Evolutionary conservation across 331 rosid genomes (phyloP), one percentile per base, ranked within the genome.

Genomic region (Rosa hybrid): DNA sequence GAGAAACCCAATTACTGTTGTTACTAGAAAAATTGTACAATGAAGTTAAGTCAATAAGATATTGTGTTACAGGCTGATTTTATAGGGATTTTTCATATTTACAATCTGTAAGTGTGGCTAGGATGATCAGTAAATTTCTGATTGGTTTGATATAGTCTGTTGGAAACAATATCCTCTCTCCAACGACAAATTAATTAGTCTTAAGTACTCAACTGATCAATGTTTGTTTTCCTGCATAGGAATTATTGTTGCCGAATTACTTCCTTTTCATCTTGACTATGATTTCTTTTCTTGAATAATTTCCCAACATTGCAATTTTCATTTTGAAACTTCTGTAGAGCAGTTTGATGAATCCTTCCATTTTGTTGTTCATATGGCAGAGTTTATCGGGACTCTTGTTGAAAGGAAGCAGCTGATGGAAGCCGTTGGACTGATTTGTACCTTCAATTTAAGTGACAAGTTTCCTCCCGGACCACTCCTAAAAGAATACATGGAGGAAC

Each of bases 391-490:
- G 20, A 50, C 56, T 54, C 88, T 89, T 63, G 53, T 85, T 72
- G 77, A 62, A 65, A 89, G 73, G 84, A 86, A 81, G 80, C 87
- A 80, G 78, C n/a, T 72, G n/a, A 16, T 81, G 17, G 85, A 81
- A 74, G 97, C 95, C 65, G 88, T 85, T 57, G 74, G 86, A 81
- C 84, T 90, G 77, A 81, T 88, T 70, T 92, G 85, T 69, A 83
- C 91, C 69, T 86, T 82, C 63, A 81, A 89, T 74, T 73, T 92
- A 82, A 71, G 74, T 53, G 80, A 81, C 83, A 76, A 82, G 80
- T 70, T 86, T 56, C 50, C 84, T 44, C 90, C 90, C 7, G 82
- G 49, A 70, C 77, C 54, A 41, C 81, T 88, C 42, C 60, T 90
- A 76, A 82, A 75, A 12, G 75, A 81, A 45, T 68, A 81, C 45